Evolutionary conservation across 148 eudicot genomes (phyloP).

Genomic region (Rhododendron henanense): DNA sequence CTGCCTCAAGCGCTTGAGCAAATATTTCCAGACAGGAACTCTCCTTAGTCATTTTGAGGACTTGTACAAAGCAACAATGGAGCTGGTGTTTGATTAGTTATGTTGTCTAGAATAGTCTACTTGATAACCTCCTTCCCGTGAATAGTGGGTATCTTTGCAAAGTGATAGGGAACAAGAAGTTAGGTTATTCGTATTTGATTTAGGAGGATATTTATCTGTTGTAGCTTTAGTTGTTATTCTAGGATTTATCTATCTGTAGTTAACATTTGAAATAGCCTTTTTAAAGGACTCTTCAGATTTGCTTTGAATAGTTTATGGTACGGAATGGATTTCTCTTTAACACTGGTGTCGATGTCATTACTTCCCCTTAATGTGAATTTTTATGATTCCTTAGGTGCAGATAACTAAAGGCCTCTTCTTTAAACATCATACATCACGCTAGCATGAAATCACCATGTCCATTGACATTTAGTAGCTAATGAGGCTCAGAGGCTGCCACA

Average conservation of each 20-base stretch:
- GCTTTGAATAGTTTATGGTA: not conserved
- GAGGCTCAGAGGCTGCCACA: not conserved
- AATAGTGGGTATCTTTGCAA: not conserved
- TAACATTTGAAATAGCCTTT: not conserved
- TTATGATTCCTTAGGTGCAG: not conserved
- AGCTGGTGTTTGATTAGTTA: not conserved
- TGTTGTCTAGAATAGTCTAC: not conserved
- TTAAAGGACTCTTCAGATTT: not conserved
- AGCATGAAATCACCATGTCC: not conserved
- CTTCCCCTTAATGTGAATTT: not conserved
- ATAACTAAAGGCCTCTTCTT: not conserved
- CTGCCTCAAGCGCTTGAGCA: conserved; percentile 66
- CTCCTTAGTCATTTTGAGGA: not conserved
- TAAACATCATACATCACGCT: not conserved
- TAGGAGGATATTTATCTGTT: not conserved
- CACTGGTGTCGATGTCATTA: not conserved
- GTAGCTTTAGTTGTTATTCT: not conserved
- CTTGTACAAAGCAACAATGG: conserved; percentile 3
- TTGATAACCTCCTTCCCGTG: not conserved
- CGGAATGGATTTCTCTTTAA: not conserved
- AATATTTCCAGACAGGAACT: conserved; percentile 24
- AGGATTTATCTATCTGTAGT: not conserved
- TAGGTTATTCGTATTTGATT: not conserved
- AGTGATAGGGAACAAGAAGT: not conserved
- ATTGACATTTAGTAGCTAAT: not conserved